These are phyloP conservation scores for Colletotrichum horii DNA, from an alignment of 2,329 filamentous ascomycete species.

Conservation along the genomic window DNA sequence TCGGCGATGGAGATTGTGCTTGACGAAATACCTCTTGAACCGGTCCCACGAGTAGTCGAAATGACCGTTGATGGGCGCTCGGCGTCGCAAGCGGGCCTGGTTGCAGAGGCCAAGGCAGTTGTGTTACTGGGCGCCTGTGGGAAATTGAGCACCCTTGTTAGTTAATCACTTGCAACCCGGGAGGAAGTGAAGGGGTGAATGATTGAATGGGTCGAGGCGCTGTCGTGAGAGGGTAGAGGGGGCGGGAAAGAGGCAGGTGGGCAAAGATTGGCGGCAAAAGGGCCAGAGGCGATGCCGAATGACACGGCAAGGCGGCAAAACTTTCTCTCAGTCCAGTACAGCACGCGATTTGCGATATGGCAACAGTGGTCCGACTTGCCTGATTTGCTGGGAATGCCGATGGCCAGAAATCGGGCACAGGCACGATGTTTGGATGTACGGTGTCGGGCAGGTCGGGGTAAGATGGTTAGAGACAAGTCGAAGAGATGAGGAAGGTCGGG, in stretches of 20 bases:
- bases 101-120: not conserved
- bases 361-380: not conserved
- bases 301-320: not conserved
- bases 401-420: not conserved
- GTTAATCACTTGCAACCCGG: not conserved
- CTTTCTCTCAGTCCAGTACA: not conserved
- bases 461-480: not conserved
- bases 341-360: not conserved
- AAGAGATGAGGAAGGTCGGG: not conserved
- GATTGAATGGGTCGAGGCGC: not conserved
- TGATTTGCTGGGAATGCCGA: not conserved
- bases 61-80: not conserved
- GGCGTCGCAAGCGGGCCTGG: not conserved
- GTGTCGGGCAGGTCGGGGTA: not conserved
- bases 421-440: not conserved
- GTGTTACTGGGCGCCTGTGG: not conserved
- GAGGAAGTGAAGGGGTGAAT: not conserved
- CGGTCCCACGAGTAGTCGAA: slow-evolving; percentile 7
- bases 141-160: not conserved
- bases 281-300: not conserved
- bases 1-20: not conserved
- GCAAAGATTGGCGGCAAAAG: not conserved
- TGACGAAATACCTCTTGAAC: not conserved
- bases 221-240: not conserved
- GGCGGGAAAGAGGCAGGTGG: not conserved